A percentile compares a stretch with the other conserved stretches of the same genome.
phyloP scores from a whole-genome alignment of 1,284 basidiomycete species.

The Chondrostereum purpureum region DNA sequence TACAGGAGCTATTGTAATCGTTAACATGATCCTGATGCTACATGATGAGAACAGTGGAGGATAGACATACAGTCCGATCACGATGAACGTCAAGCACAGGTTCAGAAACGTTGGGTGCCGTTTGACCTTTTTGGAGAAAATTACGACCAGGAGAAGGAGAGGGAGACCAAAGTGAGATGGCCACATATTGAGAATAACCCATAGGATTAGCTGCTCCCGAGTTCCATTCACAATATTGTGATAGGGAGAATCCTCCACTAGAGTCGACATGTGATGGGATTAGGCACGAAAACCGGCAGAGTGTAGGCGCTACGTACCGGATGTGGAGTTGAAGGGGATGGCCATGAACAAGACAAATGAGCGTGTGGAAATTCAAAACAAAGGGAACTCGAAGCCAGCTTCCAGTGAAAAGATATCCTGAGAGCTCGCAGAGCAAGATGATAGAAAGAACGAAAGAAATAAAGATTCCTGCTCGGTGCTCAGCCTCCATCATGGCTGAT shows the following conservation, averaged over 20 bases:
- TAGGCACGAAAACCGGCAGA: not conserved
- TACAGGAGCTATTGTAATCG: conserved; percentile 22
- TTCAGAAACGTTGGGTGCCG: conserved; percentile 45
- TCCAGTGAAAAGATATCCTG: conserved; percentile 1
- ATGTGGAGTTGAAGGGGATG: too few relatives aligned
- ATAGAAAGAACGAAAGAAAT: not conserved
- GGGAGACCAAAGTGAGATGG: conserved; percentile 42
- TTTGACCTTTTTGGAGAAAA: conserved; percentile 32
- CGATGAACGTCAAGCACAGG: conserved; percentile 35
- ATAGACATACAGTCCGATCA: conserved; percentile 31
- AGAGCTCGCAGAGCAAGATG: not conserved
- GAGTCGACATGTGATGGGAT: too few relatives aligned
- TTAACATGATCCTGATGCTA: not conserved
- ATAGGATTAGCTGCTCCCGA: conserved; percentile 30
- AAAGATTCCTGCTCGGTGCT: too few relatives aligned
- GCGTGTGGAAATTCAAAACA: too few relatives aligned
- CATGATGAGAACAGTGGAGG: too few relatives aligned
- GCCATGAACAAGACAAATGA: too few relatives aligned
- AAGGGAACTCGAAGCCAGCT: not conserved
- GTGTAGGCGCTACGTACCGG: not conserved
- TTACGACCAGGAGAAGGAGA: conserved; percentile 32
- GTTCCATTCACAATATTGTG: conserved; percentile 36
- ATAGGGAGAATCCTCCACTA: not conserved
- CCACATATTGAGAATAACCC: conserved; percentile 42
- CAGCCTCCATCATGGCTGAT: too few relatives aligned